These are phyloP conservation scores for Aspergillus sclerotialis DNA, from an alignment of 2,329 filamentous ascomycete genomes.

Conservation along the genomic window DNA sequence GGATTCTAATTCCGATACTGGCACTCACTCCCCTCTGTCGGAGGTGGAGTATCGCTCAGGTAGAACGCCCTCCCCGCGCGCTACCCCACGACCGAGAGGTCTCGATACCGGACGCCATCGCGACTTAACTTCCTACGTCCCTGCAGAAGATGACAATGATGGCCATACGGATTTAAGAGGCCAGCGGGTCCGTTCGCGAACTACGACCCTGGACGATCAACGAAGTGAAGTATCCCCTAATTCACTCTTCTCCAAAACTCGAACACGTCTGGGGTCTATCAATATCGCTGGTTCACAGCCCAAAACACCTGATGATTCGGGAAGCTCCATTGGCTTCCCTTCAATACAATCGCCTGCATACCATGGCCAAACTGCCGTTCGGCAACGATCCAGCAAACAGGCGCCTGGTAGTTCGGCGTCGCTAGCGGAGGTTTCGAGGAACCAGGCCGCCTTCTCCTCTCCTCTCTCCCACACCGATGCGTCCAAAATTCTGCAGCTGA, in stretches of 20 bases:
- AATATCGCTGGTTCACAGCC: conserved; percentile 28
- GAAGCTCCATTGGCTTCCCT: conserved; percentile 41
- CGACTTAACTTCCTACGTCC: conserved; percentile 23
- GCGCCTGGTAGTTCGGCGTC: conserved; percentile 21
- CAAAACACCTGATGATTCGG: conserved; percentile 32
- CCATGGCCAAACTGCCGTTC: conserved; percentile 22
- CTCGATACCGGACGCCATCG: conserved; percentile 27
- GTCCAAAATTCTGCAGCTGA: conserved; percentile 42
- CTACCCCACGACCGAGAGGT: conserved; percentile 25
- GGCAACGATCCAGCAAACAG: conserved; percentile 29
- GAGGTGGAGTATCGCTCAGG: conserved; percentile 28
- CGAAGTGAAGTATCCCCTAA: conserved; percentile 30
- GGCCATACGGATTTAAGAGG: conserved; percentile 22
- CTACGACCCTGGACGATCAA: conserved; percentile 37
- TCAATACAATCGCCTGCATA: conserved; percentile 39
- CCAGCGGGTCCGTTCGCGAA: conserved; percentile 33
- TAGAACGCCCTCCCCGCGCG: conserved; percentile 29
- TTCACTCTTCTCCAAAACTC: conserved; percentile 24
- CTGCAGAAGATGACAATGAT: conserved; percentile 28
- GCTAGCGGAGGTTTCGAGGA: conserved; percentile 18
- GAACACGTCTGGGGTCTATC: conserved; percentile 34
- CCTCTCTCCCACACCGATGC: conserved; percentile 38
- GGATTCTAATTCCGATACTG: conserved; percentile 30
- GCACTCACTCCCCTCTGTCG: conserved; percentile 32
- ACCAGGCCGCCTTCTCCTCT: conserved; percentile 24